Evolutionary conservation across 73 alveolate species (phyloP).

Genomic region (Paramecium sonneborni): DNA sequence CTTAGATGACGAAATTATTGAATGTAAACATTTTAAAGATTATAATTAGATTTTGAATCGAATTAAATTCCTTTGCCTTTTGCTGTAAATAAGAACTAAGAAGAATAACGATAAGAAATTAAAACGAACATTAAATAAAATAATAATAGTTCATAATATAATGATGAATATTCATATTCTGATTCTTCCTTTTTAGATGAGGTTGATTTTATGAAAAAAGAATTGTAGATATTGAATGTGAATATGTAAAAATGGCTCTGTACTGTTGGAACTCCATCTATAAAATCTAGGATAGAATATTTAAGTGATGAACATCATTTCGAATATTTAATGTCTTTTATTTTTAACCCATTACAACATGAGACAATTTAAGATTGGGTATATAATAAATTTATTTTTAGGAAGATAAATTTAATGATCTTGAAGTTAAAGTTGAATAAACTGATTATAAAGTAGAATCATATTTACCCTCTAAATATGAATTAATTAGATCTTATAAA

Average conservation of each 20-base stretch:
- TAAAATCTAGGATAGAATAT: background rate
- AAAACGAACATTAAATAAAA: background rate
- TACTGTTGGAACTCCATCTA: background rate
- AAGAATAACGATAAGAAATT: background rate
- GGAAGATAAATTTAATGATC: background rate
- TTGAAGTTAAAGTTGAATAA: background rate
- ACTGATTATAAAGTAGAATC: background rate
- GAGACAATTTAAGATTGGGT: slow-evolving; percentile 4
- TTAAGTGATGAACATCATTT: slow-evolving; percentile 13
- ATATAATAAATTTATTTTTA: background rate
- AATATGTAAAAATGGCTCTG: slow-evolving; percentile 9
- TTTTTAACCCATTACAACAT: background rate
- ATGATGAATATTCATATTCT: background rate
- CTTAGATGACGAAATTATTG: background rate
- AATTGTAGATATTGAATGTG: background rate
- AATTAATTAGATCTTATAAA: background rate
- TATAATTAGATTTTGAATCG: background rate
- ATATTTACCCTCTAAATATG: background rate
- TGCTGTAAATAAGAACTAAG: background rate
- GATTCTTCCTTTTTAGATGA: background rate
- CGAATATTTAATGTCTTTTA: slow-evolving; percentile 10
- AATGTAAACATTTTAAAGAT: background rate
- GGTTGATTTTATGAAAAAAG: background rate
- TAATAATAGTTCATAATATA: background rate
- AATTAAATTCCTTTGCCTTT: background rate